A percentile compares a stretch with the other conserved stretches of the same genome.
These are phyloP conservation scores for Pochonia chlamydosporia DNA, from an alignment of 2,329 filamentous ascomycete species.

Conservation along the genomic window DNA sequence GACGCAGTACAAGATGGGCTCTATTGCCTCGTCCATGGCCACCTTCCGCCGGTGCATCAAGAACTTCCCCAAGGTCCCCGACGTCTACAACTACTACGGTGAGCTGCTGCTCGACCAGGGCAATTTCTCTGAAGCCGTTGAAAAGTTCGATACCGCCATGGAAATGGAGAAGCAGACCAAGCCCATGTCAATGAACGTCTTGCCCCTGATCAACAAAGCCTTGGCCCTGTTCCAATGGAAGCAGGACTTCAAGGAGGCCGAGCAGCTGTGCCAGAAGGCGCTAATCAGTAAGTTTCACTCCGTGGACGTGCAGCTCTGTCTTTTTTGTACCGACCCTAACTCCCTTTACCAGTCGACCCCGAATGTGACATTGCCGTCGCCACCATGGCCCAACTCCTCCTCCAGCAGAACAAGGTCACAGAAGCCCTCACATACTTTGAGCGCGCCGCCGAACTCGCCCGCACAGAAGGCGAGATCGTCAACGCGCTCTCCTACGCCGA, in stretches of 20 bases:
- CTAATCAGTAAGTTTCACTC: slow-evolving; percentile 92
- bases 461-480: slow-evolving; percentile 92
- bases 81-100: slow-evolving; percentile 99
- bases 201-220: slow-evolving; percentile 97
- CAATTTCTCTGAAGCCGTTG: slow-evolving; percentile 90
- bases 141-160: slow-evolving; percentile 97
- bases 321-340: slow-evolving; percentile 25
- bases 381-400: slow-evolving; percentile 94
- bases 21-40: slow-evolving; percentile 94
- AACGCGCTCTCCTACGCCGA: slow-evolving; percentile 97
- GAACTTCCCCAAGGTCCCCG: slow-evolving; percentile 93
- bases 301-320: too few relatives aligned
- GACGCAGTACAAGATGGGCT: slow-evolving; percentile 99
- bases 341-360: slow-evolving; percentile 67
- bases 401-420: slow-evolving; percentile 95
- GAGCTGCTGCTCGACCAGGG: slow-evolving; percentile 94
- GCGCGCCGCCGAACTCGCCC: slow-evolving; percentile 85
- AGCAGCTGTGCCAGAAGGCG: slow-evolving; percentile 95
- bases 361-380: slow-evolving; percentile 98
- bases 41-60: slow-evolving; percentile 97
- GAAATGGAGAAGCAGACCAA: slow-evolving; percentile 96
- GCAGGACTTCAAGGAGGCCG: slow-evolving; percentile 88
- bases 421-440: slow-evolving; percentile 97
- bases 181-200: slow-evolving; percentile 92
- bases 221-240: slow-evolving; percentile 97